Base-by-base conservation (phyloP, 352 stramenopile species). In the Plasmopara viticola region DNA sequence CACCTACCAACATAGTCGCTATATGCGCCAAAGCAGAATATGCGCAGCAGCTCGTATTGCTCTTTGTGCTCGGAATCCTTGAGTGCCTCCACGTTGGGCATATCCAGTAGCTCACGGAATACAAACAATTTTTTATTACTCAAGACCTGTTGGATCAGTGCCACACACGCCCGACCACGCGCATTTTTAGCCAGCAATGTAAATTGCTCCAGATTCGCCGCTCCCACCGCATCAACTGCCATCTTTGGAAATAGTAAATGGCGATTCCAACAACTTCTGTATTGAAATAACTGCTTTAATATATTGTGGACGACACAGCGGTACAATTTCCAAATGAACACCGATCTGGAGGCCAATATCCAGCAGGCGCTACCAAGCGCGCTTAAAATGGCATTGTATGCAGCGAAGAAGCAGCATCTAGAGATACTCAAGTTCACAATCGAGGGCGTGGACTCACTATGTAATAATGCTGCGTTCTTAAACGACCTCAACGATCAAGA, bases 41-140 rank as follows among this genome's bases (percentile, higher is more conserved):
- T 82, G 53, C 86, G 77, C 49, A 97, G 71, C 52, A 96, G 63
- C 20, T 83, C 68, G 29, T 88, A 78, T 66, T 92, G 83, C 15
- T 72, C 68, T 33, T 91, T 71, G 52, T 91, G 70, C 50, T 94
- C 81, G 30, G 79, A 85, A 44, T 72, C 62, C 15, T 66, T 68
- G 31, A 97, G 71, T 41, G 76, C 78, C 66, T 94, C 74, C 48
- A 97, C 81, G 61, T 94, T 97, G 38, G 82, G 77, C 83, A 95
- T 94, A 45, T 92, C 77, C 34, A 97, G 62, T 44, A 97, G 72
- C 73, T 97, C 89, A 17, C 90, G 85, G 59, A 97, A 97, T 17
- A 97, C 87, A 60, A 95, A 96, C 35, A 96, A 71, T 61, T 95
- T 95, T 64, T 92, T 93, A 67, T 95, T 93, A 44, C 62, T 86